Base-by-base conservation (phyloP, 2,329 filamentous ascomycete genomes). In the Curvularia spicifera region DNA sequence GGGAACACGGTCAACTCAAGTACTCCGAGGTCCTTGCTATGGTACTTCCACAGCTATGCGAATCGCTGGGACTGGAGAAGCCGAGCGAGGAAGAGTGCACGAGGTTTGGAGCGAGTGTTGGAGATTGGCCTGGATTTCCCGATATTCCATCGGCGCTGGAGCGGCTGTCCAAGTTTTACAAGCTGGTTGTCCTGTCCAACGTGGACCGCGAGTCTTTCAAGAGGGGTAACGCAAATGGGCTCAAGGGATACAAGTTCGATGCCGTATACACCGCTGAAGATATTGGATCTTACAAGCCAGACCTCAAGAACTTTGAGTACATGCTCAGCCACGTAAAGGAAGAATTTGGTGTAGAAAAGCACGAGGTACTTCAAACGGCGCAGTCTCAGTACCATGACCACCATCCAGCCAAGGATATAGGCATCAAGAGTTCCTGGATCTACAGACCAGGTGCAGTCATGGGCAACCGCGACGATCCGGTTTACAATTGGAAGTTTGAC, bases 251-350 rank as follows among this genome's bases (percentile, higher is more conserved):
- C 24, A 65, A 79, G 12, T 88, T 91, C 67, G 88, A 90, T 66
- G 82, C 83, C 12, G 79, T 90, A 24, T 86, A 89, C 74, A 91
- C 89, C 2, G 90, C 90, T 1, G 80, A 92, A 75, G 84, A 89
- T 44, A 85, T 92, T 52, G 89, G 90, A 1, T 82, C 80, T 6
- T 93, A 92, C 74, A 93, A 93, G 78, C 90, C 90, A 0, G 78
- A 84, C 60, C 71, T 76, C 37, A 72, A 72, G 28, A 91, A 91
- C 67, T 93, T 93, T 64, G 79, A 84, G 55, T 89, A 89, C 69
- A 78, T 92, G 75, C 78, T 91, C 13, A 71, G 74, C 13, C 79
- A 82, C 33, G 82, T 85, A 18, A 76, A 83, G 67, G 66, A 74
- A 3, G 82, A 85, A 5, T 83, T 89, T 51, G 86, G 83, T 0